Conservation (phyloP, 495 filamentous ascomycete species). For the Clavariopsis aquatica region DNA sequence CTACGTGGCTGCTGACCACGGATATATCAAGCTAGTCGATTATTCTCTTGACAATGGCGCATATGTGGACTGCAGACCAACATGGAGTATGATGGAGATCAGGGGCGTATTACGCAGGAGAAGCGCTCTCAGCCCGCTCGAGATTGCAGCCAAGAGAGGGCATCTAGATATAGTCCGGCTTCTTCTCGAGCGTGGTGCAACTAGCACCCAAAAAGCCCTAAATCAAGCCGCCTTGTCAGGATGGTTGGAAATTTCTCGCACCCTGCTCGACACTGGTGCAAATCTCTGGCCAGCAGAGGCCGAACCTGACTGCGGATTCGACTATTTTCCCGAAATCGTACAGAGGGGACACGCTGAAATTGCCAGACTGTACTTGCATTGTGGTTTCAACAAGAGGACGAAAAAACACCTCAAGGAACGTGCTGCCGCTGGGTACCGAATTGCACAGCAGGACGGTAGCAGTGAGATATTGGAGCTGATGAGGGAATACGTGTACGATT, state of each 20-base stretch:
- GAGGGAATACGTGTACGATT: neutral
- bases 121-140: neutral
- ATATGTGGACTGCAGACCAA: neutral
- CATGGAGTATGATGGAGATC: neutral
- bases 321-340: neutral
- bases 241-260: neutral
- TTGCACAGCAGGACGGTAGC: neutral
- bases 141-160: constrained; percentile 3
- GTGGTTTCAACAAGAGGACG: neutral
- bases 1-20: neutral
- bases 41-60: neutral
- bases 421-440: neutral
- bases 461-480: constrained; percentile 1
- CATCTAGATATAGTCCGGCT: neutral
- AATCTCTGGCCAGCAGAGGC: neutral
- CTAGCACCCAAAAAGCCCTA: neutral
- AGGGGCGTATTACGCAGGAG: neutral
- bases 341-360: neutral
- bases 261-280: neutral
- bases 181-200: neutral
- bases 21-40: neutral
- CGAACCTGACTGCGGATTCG: neutral
- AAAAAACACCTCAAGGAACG: neutral
- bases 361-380: neutral
- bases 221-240: neutral